These are phyloP conservation scores for Centrapalus pauciflorus DNA, from an alignment of 129 eudicot species.

Conservation along the genomic window DNA sequence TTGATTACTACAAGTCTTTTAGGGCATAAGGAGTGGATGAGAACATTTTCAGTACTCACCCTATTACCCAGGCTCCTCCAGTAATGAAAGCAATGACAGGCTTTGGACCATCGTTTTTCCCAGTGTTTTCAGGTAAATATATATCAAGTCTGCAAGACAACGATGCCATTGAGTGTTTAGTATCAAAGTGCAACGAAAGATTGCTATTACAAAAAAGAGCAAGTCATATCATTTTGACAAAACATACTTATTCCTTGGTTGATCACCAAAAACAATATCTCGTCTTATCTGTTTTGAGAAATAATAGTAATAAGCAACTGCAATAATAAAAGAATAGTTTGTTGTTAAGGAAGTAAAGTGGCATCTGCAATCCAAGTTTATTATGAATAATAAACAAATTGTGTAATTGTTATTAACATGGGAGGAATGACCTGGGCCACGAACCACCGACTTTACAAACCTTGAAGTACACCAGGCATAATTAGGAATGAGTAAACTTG, in stretches of 20 bases:
- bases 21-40: not conserved
- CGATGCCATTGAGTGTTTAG: constrained; percentile 1
- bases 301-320: constrained; percentile 88
- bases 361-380: constrained; percentile 1
- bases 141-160: constrained; percentile 74
- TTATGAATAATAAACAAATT: not conserved
- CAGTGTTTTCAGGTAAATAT: constrained; percentile 61
- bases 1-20: not conserved
- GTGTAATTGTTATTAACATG: constrained; percentile 9
- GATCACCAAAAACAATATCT: constrained; percentile 79
- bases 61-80: constrained; percentile 99
- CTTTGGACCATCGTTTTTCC: constrained; percentile 43
- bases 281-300: constrained; percentile 62
- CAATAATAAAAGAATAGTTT: constrained; percentile 12
- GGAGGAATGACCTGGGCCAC: constrained; percentile 27
- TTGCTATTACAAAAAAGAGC: not conserved
- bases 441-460: constrained; percentile 44
- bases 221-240: not conserved
- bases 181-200: not conserved
- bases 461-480: constrained; percentile 92
- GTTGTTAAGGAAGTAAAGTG: constrained; percentile 6
- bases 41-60: constrained; percentile 40
- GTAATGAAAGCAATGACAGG: constrained; percentile 94
- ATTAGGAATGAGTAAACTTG: constrained; percentile 75
- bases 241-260: constrained; percentile 82